Conservation (phyloP, 1,284 basidiomycete species). For the Psilocybe mexicana region DNA sequence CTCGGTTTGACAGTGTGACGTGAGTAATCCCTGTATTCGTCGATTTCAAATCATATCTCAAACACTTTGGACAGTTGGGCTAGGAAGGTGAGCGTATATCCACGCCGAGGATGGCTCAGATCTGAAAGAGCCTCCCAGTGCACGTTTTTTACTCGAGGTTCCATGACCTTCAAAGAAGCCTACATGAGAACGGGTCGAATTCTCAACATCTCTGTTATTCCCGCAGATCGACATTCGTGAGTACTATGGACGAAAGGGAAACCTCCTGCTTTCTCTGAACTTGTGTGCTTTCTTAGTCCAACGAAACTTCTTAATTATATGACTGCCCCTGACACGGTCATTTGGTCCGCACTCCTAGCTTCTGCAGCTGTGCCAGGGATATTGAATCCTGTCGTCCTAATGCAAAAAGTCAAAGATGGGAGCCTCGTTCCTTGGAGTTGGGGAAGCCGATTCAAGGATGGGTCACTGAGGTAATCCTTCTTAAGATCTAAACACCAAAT, state of each 20-base stretch:
- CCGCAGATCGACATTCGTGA: constrained; percentile 90
- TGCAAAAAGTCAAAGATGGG: constrained; percentile 90
- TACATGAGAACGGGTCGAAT: constrained; percentile 92
- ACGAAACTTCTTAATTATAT: constrained; percentile 96
- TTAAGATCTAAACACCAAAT: not conserved
- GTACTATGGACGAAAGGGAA: constrained; percentile 26
- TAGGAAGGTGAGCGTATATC: constrained; percentile 60
- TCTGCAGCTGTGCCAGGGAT: constrained; percentile 87
- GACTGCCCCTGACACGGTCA: constrained; percentile 88
- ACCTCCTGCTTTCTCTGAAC: constrained; percentile 12
- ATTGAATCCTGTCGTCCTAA: constrained; percentile 85
- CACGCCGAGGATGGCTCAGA: not conserved
- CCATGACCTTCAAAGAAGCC: constrained; percentile 94
- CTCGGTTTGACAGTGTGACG: constrained; percentile 86
- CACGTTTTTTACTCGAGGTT: constrained; percentile 92
- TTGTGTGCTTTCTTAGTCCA: constrained; percentile 53
- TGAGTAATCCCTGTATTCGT: constrained; percentile 23
- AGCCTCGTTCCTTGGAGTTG: constrained; percentile 91
- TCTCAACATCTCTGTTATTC: constrained; percentile 94
- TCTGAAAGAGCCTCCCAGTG: constrained; percentile 30
- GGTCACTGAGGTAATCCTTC: constrained; percentile 68
- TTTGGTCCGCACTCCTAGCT: constrained; percentile 78
- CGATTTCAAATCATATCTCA: constrained; percentile 5
- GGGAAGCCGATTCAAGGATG: constrained; percentile 92
- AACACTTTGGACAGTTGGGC: constrained; percentile 67